Evolutionary conservation across 495 filamentous ascomycete genomes (phyloP).

Genomic region (Penicillium coffeae): DNA sequence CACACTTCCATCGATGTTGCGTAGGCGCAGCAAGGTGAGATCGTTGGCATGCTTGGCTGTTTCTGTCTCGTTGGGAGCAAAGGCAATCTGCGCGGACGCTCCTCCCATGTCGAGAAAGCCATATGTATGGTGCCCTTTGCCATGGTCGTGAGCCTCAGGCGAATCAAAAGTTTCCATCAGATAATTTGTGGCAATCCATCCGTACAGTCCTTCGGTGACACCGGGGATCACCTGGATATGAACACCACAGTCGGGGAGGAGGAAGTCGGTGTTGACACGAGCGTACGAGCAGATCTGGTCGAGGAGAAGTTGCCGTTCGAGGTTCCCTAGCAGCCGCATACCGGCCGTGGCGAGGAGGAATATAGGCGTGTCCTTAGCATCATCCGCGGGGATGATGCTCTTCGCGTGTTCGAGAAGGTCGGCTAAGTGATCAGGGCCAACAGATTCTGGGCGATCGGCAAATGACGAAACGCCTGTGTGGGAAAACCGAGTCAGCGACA

Average conservation of each 20-base stretch:
- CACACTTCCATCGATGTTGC: conserved; percentile 70
- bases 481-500: background rate
- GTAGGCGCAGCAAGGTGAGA: conserved; percentile 77
- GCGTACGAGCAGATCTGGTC: conserved; percentile 81
- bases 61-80: conserved; percentile 91
- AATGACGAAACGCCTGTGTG: conserved; percentile 86
- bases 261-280: conserved; percentile 72
- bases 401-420: conserved; percentile 78
- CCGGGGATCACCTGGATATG: conserved; percentile 95
- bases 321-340: conserved; percentile 79
- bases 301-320: conserved; percentile 66
- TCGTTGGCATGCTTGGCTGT: conserved; percentile 86
- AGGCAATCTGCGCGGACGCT: conserved; percentile 95
- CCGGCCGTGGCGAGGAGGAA: conserved; percentile 97
- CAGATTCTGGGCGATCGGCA: conserved; percentile 65
- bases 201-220: conserved; percentile 96
- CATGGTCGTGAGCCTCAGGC: conserved; percentile 68
- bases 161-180: conserved; percentile 87
- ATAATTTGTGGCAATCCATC: conserved; percentile 99
- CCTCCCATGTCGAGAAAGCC: conserved; percentile 99
- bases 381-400: conserved; percentile 71
- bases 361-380: conserved; percentile 79
- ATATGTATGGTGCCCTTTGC: conserved; percentile 91
- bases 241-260: conserved; percentile 80
- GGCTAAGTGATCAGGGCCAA: conserved; percentile 79